phyloP scores from a whole-genome alignment of 108 stramenopile species.

The Cyclotella baltica region DNA sequence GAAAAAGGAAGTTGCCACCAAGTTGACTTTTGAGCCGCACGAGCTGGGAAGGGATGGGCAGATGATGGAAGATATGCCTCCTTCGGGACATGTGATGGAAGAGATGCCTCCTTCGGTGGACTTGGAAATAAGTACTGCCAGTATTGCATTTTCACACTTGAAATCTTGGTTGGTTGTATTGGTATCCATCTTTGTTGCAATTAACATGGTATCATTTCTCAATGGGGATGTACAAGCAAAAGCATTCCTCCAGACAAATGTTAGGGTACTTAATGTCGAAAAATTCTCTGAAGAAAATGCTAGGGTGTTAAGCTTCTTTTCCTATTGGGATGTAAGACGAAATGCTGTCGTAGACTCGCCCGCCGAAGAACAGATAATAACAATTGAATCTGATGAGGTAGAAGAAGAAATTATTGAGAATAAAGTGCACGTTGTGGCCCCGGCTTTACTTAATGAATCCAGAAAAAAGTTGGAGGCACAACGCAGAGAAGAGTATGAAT shows the following conservation, averaged over 20 bases:
- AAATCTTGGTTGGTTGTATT: conserved; percentile 10
- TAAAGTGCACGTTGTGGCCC: conserved; percentile 13
- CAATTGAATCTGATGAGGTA: neutral
- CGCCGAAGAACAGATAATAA: neutral
- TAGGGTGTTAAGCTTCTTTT: neutral
- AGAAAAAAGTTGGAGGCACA: conserved; percentile 18
- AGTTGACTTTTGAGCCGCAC: neutral
- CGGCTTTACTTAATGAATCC: conserved; percentile 16
- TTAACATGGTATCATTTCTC: neutral
- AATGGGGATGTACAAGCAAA: conserved; percentile 7
- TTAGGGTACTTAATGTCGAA: too few species aligned
- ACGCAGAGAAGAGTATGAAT: conserved; percentile 22
- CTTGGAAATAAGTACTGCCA: neutral
- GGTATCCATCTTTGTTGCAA: neutral
- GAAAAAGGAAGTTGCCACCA: conserved; percentile 17
- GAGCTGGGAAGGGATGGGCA: neutral
- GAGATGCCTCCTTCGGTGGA: conserved; percentile 2
- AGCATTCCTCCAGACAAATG: too few species aligned
- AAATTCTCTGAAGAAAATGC: too few species aligned
- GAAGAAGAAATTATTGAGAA: conserved; percentile 12
- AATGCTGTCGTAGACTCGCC: neutral
- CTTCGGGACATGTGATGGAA: neutral
- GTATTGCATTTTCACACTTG: neutral
- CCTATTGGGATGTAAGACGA: neutral
- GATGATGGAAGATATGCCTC: neutral